Base-by-base conservation (phyloP, 2,329 filamentous ascomycete species). In the Dothistroma pini region DNA sequence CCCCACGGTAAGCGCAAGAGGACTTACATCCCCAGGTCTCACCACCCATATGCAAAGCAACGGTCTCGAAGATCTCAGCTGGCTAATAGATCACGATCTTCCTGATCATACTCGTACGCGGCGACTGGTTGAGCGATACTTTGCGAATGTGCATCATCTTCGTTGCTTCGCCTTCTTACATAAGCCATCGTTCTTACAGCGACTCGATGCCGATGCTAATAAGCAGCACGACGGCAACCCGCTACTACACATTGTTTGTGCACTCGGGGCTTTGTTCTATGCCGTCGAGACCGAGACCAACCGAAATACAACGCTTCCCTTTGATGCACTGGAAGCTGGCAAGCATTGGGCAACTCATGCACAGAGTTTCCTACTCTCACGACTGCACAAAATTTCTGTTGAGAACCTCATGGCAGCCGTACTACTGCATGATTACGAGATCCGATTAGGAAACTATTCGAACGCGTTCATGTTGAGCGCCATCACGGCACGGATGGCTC, bases 381-480 rank as follows among this genome's bases (percentile, higher is more conserved):
- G 66, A 29, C 58, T 68, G 22, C 62, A 67, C 35, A 60, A 62
- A n/a, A 69, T 69, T 12, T 66, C 61, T 0, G 67, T 69, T 14
- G 67, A 68, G 58, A 65, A 68, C 12, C 57, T 68, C 25, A 69
- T 69, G 67, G 65, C 67, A 14, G 64, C 66, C 16, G 61, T 69
- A 6, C 61, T 69, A 12, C 57, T 69, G 2, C 66, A 68, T 52
- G 67, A 69, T 34, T 68, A 68, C 47, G 65, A 69, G 52, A 67
- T 69, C 38, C 64, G 66, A 6, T 59, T 69, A 58, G 65, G 65
- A 14, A 67, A 67, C 51, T 69, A 66, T 41, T 66, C 63, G 1
- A 67, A 68, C 22, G 65, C 67, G 1, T 69, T 69, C 61, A 69
- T 69, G 67, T 56, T 69, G 21, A 66, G 63, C 47, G 64, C 63